These are phyloP conservation scores for Mortierella alpina DNA, from an alignment of 192 early-diverging fungal species.

Conservation along the genomic window DNA sequence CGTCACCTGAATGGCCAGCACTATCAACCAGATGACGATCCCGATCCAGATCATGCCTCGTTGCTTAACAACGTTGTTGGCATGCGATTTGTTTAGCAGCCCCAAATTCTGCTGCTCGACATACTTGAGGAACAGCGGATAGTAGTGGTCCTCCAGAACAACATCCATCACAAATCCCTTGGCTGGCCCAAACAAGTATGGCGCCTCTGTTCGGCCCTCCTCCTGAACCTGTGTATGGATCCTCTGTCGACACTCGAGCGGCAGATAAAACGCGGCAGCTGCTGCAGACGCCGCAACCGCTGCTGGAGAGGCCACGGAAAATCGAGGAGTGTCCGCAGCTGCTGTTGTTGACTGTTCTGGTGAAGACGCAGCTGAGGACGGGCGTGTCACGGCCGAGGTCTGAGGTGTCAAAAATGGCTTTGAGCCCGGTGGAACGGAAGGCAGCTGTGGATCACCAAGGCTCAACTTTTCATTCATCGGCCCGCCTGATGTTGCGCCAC, in stretches of 20 bases:
- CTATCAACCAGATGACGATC: constrained; percentile 10
- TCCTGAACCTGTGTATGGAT: constrained; percentile 46
- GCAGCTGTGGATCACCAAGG: not conserved
- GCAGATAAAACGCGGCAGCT: constrained; percentile 43
- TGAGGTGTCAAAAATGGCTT: constrained; percentile 7
- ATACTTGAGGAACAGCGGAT: constrained; percentile 42
- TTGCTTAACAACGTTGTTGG: constrained; percentile 20
- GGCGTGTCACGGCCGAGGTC: not conserved
- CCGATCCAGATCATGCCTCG: constrained; percentile 41
- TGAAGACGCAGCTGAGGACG: not conserved
- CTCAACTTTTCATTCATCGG: not conserved
- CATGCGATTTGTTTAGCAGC: constrained; percentile 20
- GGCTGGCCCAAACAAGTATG: constrained; percentile 42
- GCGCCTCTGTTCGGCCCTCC: constrained; percentile 30
- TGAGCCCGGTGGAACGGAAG: constrained; percentile 1
- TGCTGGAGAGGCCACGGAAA: constrained; percentile 13
- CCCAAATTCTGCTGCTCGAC: constrained; percentile 39
- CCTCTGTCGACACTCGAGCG: constrained; percentile 38
- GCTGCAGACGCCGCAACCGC: constrained; percentile 41
- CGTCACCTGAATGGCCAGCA: constrained; percentile 15
- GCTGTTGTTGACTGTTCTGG: not conserved
- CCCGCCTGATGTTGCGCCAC: not conserved
- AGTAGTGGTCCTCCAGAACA: constrained; percentile 42
- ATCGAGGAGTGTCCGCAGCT: not conserved
- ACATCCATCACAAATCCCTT: constrained; percentile 52